Conservation (phyloP, 257 asterid genomes). For the Fraxinus quadrangulata region DNA sequence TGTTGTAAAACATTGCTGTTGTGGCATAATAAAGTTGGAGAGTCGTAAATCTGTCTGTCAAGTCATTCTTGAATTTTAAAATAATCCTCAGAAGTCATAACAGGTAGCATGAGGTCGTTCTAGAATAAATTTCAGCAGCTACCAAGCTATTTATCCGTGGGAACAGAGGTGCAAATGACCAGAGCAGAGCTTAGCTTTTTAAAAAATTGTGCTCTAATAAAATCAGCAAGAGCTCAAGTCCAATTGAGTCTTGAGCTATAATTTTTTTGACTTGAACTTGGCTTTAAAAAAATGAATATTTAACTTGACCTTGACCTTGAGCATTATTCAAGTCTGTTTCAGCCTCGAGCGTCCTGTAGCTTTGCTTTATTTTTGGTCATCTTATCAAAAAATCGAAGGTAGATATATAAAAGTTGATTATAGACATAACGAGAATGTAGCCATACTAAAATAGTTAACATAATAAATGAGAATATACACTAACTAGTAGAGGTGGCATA, state of each 20-base stretch:
- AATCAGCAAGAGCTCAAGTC: background rate
- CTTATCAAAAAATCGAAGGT: background rate
- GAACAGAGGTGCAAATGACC: background rate
- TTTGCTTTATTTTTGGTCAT: background rate
- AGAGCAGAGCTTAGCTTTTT: background rate
- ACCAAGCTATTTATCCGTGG: background rate
- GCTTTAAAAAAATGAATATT: background rate
- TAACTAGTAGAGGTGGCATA: background rate
- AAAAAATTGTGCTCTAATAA: background rate
- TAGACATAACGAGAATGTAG: background rate
- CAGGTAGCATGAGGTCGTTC: background rate
- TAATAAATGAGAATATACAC: background rate
- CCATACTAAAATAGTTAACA: background rate
- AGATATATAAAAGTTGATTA: background rate
- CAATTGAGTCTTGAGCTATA: background rate
- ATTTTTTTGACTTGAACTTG: background rate
- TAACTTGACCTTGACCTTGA: background rate
- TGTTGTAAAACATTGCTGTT: background rate
- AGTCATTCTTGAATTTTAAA: background rate
- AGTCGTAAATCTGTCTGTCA: background rate
- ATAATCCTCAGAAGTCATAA: background rate
- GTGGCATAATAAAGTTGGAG: background rate
- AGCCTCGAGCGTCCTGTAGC: background rate
- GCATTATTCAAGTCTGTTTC: background rate
- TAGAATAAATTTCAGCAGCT: background rate